phyloP scores from a whole-genome alignment of 164 flowering plant genomes.

The Protea cynaroides region DNA sequence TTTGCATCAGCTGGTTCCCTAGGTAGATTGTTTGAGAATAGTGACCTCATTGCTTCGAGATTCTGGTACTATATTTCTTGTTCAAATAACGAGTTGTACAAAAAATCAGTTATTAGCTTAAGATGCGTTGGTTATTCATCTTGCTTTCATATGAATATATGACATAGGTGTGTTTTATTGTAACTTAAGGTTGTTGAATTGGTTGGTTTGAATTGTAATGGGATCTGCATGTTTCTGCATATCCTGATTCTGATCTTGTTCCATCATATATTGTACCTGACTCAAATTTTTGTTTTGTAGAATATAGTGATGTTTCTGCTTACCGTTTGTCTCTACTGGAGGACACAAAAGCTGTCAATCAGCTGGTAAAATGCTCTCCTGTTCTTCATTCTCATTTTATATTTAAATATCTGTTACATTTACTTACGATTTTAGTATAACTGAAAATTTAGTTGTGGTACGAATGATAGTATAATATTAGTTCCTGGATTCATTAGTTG shows the following conservation, averaged over 20 bases:
- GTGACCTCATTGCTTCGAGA: too few species aligned
- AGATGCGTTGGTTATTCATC: too few species aligned
- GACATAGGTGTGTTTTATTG: too few species aligned
- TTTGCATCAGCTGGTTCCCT: too few species aligned
- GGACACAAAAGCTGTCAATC: conserved; percentile 95
- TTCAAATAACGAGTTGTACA: too few species aligned
- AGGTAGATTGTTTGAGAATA: too few species aligned
- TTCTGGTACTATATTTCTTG: too few species aligned
- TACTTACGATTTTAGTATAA: neutral
- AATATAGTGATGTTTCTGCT: conserved; percentile 91
- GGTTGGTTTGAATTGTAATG: neutral
- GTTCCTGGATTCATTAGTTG: conserved; percentile 3
- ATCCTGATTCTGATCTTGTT: neutral
- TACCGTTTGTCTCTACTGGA: conserved; percentile 83
- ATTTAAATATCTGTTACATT: neutral
- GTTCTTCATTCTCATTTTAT: conserved; percentile 3
- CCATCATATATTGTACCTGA: conserved; percentile 1
- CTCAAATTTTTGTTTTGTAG: conserved; percentile 29
- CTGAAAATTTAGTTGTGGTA: neutral
- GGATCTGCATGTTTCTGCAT: neutral
- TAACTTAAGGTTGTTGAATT: too few species aligned
- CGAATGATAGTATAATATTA: neutral
- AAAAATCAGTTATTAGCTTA: too few species aligned
- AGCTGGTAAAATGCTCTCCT: conserved; percentile 53
- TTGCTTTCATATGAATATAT: too few species aligned